Evolutionary conservation across 148 eudicot genomes (phyloP), one percentile per base, ranked within the genome.

Genomic region (Amaranthus palmeri): DNA sequence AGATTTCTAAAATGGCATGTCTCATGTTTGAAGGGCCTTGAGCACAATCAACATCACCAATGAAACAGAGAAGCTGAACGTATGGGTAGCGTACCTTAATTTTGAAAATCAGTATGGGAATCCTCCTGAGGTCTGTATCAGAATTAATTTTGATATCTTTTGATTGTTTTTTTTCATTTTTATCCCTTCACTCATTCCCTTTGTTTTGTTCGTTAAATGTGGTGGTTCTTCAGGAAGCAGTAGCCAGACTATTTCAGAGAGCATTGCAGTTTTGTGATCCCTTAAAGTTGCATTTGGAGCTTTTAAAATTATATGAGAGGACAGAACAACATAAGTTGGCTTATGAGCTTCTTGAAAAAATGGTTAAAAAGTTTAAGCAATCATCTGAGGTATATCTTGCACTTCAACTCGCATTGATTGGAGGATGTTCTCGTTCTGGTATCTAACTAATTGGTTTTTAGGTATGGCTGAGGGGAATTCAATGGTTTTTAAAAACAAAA

Each of bases 221-320:
- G 67, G 17, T 73, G 41, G 67, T 55, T 48, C 57, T 17, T 67
- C 83, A 93, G 98, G 96, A 91, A 68, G 91, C 96, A 55, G 97
- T 93, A 47, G 66, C 25, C 47, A 91, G 76, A 74, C 47, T 91
- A 54, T 93, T 93, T 77, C 88, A 86, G 47, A 83, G 97, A 77
- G 97, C 98, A 63, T 77, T 91, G 87, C 98, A 91, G 85, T 85
- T 70, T 55, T 93, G 90, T 83, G 98, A 93, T 81, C 86, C 95
- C 74, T 83, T 91, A 62, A 93, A 88, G 78, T 82, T 91, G 76
- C 87, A 93, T 76, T 58, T 91, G 70, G 96, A 92, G 51, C 81
- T 93, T 13, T 61, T 93, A 62, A 93, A 88, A 64, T 73, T 91
- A 82, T 93, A 93, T 71, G 98, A 93, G 72, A 88, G 88, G 72